Conservation (phyloP, 768 basidiomycete genomes). For the Boletus patriciae region DNA sequence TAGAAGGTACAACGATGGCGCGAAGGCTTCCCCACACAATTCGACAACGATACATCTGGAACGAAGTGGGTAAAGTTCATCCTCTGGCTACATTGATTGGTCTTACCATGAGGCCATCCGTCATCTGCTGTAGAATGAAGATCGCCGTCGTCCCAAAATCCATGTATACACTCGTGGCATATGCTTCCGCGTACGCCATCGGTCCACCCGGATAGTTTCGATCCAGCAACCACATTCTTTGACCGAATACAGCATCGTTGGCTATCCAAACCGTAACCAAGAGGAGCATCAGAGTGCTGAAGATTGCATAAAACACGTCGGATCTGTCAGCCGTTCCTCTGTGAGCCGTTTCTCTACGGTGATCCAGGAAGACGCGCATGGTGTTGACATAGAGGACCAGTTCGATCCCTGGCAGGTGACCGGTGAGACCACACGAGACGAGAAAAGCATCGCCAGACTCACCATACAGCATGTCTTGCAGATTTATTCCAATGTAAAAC, state of each 20-base stretch:
- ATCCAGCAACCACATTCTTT: conserved; percentile 36
- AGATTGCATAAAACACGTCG: conserved; percentile 10
- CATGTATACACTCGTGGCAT: conserved; percentile 19
- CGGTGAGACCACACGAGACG: not conserved
- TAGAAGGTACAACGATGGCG: conserved; percentile 5
- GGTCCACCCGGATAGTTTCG: conserved; percentile 35
- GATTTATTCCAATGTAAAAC: not conserved
- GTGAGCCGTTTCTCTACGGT: too few species aligned
- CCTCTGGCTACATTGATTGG: not conserved
- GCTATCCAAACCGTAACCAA: conserved; percentile 30
- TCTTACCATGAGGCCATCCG: conserved; percentile 27
- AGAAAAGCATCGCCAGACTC: not conserved
- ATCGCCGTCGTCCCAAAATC: conserved; percentile 25
- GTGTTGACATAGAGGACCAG: conserved; percentile 19
- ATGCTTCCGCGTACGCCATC: conserved; percentile 26
- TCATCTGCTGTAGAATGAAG: conserved; percentile 31
- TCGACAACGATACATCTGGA: conserved; percentile 39
- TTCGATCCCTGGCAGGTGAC: conserved; percentile 7
- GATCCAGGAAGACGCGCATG: conserved; percentile 2
- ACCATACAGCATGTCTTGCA: conserved; percentile 8
- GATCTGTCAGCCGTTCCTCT: too few species aligned
- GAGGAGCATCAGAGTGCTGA: conserved; percentile 20
- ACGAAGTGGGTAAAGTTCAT: not conserved
- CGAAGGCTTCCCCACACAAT: conserved; percentile 28
- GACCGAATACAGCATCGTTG: conserved; percentile 17